A percentile compares a stretch with the other conserved stretches of the same genome.
phyloP scores from a whole-genome alignment of 139 green algal genomes.

The Coelastrella sp. region DNA sequence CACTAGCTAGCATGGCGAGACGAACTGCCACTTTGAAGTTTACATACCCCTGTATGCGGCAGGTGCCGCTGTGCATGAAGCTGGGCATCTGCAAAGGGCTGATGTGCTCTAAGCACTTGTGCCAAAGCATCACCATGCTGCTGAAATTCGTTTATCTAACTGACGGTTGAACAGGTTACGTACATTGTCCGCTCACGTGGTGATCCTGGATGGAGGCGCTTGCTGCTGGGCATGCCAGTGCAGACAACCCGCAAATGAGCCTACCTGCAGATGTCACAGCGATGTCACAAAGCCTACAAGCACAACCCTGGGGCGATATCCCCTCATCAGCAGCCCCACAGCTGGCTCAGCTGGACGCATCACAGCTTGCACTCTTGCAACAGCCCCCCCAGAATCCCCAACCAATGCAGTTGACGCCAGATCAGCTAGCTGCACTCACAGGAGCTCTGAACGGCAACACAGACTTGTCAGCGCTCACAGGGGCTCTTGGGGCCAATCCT shows the following conservation, averaged over 20 bases:
- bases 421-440: conserved; percentile 1
- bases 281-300: neutral
- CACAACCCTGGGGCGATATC: neutral
- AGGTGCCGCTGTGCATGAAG: no score
- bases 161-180: no score
- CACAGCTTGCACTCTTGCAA: conserved; percentile 1
- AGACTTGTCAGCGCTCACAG: conserved; percentile 3
- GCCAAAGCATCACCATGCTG: no score
- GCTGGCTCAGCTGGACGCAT: neutral
- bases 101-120: no score
- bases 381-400: neutral
- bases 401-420: neutral
- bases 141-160: no score
- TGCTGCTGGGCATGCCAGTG: neutral
- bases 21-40: no score
- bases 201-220: neutral
- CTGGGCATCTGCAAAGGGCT: no score
- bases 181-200: neutral
- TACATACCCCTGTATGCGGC: no score
- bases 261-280: conserved; percentile 37
- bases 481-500: neutral
- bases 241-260: neutral
- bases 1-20: no score
- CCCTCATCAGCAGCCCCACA: neutral
- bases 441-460: neutral